phyloP scores from a whole-genome alignment of 352 stramenopile genomes.

The Globisporangium parvum region DNA sequence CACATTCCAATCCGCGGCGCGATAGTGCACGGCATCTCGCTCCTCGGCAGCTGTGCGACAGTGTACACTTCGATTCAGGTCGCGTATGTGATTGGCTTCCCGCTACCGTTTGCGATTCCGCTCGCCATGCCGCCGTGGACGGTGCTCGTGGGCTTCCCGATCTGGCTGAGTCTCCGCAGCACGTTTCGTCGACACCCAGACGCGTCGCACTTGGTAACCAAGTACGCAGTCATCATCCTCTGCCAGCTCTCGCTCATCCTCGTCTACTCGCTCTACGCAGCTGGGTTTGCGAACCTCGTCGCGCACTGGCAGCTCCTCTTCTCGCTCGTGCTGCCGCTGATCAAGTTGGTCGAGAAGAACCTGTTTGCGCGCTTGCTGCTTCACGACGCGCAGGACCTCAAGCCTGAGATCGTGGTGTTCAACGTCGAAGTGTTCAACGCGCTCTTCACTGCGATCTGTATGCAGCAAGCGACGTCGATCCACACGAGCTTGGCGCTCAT shows the following conservation, averaged over 20 bases:
- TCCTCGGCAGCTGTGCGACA: not conserved
- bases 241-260: conserved; percentile 14
- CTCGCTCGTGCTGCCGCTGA: conserved; percentile 21
- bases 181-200: not conserved
- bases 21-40: not conserved
- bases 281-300: conserved; percentile 18
- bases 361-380: not conserved
- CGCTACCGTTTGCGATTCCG: conserved; percentile 28
- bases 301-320: conserved; percentile 13
- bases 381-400: conserved; percentile 16
- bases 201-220: conserved; percentile 1
- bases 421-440: conserved; percentile 53
- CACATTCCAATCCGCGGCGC: conserved; percentile 4
- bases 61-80: not conserved
- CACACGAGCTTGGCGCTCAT: conserved; percentile 23
- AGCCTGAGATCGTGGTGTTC: conserved; percentile 39
- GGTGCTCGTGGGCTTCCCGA: not conserved
- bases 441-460: conserved; percentile 34
- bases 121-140: not conserved
- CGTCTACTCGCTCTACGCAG: conserved; percentile 27
- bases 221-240: conserved; percentile 4
- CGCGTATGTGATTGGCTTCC: conserved; percentile 20
- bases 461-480: conserved; percentile 25
- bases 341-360: conserved; percentile 23
- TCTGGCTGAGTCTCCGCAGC: not conserved